These are phyloP conservation scores for Pistacia atlantica DNA, from an alignment of 345 rosid species.

Conservation along the genomic window DNA sequence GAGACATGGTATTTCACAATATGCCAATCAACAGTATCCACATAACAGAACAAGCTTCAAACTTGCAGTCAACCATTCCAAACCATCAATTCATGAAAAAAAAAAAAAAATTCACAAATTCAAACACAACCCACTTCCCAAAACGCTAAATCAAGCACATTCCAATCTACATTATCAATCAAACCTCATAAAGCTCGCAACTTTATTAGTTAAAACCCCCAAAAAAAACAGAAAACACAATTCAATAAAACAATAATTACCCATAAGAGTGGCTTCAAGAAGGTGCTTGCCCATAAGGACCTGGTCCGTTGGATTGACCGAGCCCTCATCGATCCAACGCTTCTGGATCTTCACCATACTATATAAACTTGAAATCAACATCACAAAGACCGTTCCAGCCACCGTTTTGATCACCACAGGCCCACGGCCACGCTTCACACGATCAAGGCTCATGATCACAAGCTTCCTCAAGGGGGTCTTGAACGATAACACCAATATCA, in stretches of 20 bases:
- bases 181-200: background rate
- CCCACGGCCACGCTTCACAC: constrained; percentile 86
- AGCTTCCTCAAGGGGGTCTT: constrained; percentile 87
- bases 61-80: background rate
- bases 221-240: background rate
- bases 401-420: constrained; percentile 86
- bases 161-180: constrained; percentile 5
- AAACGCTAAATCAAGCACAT: constrained; percentile 10
- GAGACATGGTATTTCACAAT: too few relatives aligned
- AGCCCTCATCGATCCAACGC: constrained; percentile 61
- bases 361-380: constrained; percentile 62
- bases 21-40: too few relatives aligned
- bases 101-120: constrained; percentile 6
- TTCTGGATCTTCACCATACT: constrained; percentile 66
- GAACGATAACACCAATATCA: constrained; percentile 64
- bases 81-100: background rate
- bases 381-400: constrained; percentile 54
- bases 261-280: constrained; percentile 92
- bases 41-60: background rate
- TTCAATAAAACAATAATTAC: constrained; percentile 35
- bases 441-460: constrained; percentile 64
- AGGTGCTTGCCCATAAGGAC: constrained; percentile 74
- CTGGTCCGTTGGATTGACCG: constrained; percentile 79
- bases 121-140: background rate
- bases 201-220: background rate